phyloP scores from a whole-genome alignment of 2,329 filamentous ascomycete species.

The Paecilomyces variotii region DNA sequence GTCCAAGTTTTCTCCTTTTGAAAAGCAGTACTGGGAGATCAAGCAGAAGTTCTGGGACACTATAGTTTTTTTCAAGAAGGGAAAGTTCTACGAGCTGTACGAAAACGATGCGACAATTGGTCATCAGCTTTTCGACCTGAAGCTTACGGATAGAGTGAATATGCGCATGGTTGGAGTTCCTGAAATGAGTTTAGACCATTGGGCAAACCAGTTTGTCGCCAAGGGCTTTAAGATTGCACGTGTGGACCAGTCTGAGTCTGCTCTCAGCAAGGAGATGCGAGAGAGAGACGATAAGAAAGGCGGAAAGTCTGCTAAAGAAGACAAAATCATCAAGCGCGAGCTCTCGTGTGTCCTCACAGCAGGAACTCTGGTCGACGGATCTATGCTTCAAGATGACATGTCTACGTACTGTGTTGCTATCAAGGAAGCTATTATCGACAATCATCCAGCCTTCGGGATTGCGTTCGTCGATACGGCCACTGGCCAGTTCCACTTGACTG shows the following conservation, averaged over 20 bases:
- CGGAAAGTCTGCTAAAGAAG: constrained; percentile 60
- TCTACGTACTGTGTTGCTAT: constrained; percentile 93
- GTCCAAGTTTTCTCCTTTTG: constrained; percentile 81
- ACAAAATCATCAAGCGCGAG: constrained; percentile 90
- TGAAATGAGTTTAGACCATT: constrained; percentile 88
- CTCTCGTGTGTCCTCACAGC: constrained; percentile 83
- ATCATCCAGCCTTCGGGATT: constrained; percentile 76
- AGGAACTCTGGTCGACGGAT: constrained; percentile 87
- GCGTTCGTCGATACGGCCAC: constrained; percentile 94
- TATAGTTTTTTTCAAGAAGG: constrained; percentile 99
- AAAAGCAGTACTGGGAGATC: constrained; percentile 99
- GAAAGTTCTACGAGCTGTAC: constrained; percentile 97
- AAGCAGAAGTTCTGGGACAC: constrained; percentile 98
- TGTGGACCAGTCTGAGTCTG: constrained; percentile 95
- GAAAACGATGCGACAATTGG: constrained; percentile 96
- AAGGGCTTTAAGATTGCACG: constrained; percentile 96
- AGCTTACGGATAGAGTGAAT: constrained; percentile 95
- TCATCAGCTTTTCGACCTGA: constrained; percentile 93
- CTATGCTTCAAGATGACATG: constrained; percentile 98
- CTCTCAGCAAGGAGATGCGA: constrained; percentile 96
- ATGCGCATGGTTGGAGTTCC: constrained; percentile 99
- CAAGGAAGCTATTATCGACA: constrained; percentile 67
- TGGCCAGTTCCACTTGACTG: constrained; percentile 86
- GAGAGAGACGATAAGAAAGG: constrained; percentile 59
- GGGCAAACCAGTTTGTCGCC: constrained; percentile 97